phyloP scores from a whole-genome alignment of 768 basidiomycete species.

The Phanerochaete carnosa region DNA sequence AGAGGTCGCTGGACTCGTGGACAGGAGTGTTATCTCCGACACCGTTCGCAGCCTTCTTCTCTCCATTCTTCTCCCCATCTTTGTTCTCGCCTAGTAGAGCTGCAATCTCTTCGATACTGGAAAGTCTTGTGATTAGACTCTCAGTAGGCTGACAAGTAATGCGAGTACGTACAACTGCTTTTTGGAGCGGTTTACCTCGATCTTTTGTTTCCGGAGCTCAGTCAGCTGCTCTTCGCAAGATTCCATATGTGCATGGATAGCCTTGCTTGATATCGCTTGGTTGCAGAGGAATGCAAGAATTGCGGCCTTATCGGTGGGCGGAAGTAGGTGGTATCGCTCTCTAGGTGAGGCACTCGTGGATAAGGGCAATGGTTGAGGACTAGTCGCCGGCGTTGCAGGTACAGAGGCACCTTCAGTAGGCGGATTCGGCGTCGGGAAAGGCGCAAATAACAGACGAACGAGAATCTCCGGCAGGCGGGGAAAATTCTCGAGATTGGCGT shows the following conservation, averaged over 20 bases:
- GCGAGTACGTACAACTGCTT: constrained; percentile 77
- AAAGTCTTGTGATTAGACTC: not conserved
- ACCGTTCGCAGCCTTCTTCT: constrained; percentile 37
- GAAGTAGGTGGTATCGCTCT: constrained; percentile 71
- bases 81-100: constrained; percentile 52
- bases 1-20: constrained; percentile 70
- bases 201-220: constrained; percentile 90
- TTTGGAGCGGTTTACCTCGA: constrained; percentile 88
- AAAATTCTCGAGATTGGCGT: constrained; percentile 70
- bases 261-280: constrained; percentile 85
- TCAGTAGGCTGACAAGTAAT: constrained; percentile 6
- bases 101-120: constrained; percentile 73
- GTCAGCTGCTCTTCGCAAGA: constrained; percentile 87
- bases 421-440: constrained; percentile 36
- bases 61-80: constrained; percentile 37
- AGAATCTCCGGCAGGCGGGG: constrained; percentile 70
- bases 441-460: constrained; percentile 69
- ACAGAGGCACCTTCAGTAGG: constrained; percentile 28
- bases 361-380: constrained; percentile 37
- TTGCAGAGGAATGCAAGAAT: constrained; percentile 89
- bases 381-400: constrained; percentile 44
- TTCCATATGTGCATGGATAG: constrained; percentile 87
- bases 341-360: constrained; percentile 48
- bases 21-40: constrained; percentile 54
- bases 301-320: constrained; percentile 76